A percentile compares a stretch with the other conserved stretches of the same genome.
phyloP scores from a whole-genome alignment of 2,329 filamentous ascomycete genomes.

The Cryphonectria parasitica region DNA sequence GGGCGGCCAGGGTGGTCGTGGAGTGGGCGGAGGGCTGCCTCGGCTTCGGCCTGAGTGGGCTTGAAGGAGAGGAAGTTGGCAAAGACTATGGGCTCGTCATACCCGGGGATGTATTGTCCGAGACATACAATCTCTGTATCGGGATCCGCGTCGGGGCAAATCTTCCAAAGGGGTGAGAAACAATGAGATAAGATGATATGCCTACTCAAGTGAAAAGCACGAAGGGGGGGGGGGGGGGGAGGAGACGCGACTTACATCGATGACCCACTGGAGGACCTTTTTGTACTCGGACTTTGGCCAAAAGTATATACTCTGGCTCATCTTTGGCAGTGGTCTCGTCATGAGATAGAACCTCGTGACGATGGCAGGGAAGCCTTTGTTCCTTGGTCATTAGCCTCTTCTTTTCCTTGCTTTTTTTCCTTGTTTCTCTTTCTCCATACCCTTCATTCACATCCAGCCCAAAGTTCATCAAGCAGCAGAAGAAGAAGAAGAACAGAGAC shows the following conservation, averaged over 20 bases:
- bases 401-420: background rate
- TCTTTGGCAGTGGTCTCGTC: constrained; percentile 39
- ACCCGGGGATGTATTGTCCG: constrained; percentile 36
- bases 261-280: constrained; percentile 52
- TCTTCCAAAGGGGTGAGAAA: constrained; percentile 19
- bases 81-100: constrained; percentile 39
- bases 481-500: no score
- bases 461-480: no score
- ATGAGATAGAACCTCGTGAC: constrained; percentile 55
- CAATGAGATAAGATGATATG: background rate
- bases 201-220: no score
- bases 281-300: constrained; percentile 51
- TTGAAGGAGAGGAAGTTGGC: constrained; percentile 48
- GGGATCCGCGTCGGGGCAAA: constrained; percentile 40
- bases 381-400: background rate
- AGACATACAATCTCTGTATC: constrained; percentile 48
- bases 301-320: constrained; percentile 47
- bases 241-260: constrained; percentile 39
- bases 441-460: background rate
- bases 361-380: constrained; percentile 54
- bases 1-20: constrained; percentile 43
- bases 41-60: constrained; percentile 39
- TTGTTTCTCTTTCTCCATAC: background rate
- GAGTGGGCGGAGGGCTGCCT: constrained; percentile 41
- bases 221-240: background rate